Evolutionary conservation across 164 flowering plant genomes (phyloP).

Genomic region (Houttuynia cordata): DNA sequence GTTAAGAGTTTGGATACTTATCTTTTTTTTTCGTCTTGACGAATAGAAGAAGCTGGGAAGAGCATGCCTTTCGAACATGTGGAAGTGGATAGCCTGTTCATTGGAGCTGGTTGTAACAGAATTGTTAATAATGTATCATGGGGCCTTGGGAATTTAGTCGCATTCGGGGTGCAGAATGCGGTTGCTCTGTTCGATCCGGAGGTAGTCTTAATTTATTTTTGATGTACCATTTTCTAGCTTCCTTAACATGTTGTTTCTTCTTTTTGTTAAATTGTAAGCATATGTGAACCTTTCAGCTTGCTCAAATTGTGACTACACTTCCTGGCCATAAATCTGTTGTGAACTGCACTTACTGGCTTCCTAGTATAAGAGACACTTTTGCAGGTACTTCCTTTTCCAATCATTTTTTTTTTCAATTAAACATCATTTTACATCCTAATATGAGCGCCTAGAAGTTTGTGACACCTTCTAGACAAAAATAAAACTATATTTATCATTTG

Average conservation of each 20-base stretch:
- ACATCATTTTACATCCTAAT: no score
- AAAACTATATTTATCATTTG: no score
- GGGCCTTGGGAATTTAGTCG: conserved; percentile 73
- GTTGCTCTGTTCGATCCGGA: conserved; percentile 78
- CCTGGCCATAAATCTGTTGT: conserved; percentile 85
- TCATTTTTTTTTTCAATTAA: no score
- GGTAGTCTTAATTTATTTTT: conserved; percentile 16
- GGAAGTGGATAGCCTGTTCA: conserved; percentile 48
- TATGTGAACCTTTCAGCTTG: conserved; percentile 34
- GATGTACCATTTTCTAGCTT: neutral
- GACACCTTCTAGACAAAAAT: no score
- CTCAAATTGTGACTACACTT: conserved; percentile 77
- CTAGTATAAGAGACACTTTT: conserved; percentile 60
- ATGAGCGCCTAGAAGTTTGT: no score
- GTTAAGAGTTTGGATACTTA: no score
- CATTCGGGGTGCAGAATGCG: conserved; percentile 88
- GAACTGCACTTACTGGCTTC: conserved; percentile 86
- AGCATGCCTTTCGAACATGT: conserved; percentile 2
- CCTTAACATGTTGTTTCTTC: neutral
- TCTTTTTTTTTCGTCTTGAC: neutral
- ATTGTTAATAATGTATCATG: conserved; percentile 86
- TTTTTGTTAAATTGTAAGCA: neutral
- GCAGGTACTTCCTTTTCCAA: conserved; percentile 35
- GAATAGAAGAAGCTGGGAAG: neutral
- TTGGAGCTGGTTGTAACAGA: conserved; percentile 93